A percentile compares a stretch with the other conserved stretches of the same genome.
phyloP scores from a whole-genome alignment of 2,329 filamentous ascomycete species.

The Samsoniella hepiali region DNA sequence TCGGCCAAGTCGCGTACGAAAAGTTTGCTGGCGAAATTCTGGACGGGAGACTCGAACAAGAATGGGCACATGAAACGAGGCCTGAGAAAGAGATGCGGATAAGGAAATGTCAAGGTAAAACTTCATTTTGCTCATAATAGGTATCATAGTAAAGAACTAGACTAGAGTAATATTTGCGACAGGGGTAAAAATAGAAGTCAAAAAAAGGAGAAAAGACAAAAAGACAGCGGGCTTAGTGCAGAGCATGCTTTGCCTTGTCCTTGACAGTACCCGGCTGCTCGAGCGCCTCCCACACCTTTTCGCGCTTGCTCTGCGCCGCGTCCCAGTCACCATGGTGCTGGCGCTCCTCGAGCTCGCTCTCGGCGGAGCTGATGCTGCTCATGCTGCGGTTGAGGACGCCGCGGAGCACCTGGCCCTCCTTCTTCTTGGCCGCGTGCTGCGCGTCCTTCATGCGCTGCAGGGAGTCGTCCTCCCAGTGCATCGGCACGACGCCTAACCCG shows the following conservation, averaged over 20 bases:
- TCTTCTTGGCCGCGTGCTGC: constrained; percentile 72
- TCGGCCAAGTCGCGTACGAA: too few relatives aligned
- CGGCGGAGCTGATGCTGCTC: constrained; percentile 50
- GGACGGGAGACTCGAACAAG: too few relatives aligned
- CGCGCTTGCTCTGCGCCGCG: constrained; percentile 46
- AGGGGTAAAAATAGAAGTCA: neutral
- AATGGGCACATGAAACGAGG: too few relatives aligned
- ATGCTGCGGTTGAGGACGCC: constrained; percentile 57
- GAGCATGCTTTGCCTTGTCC: constrained; percentile 25
- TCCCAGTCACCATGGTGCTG: constrained; percentile 43
- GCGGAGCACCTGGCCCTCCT: constrained; percentile 47
- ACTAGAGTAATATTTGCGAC: neutral
- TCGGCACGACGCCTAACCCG: constrained; percentile 67
- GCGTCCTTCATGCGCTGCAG: constrained; percentile 72
- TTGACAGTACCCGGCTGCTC: constrained; percentile 49
- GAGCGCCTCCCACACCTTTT: constrained; percentile 48
- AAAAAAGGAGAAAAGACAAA: neutral
- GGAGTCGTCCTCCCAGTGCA: constrained; percentile 75
- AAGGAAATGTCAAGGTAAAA: neutral
- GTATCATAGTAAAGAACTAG: constrained; percentile 10
- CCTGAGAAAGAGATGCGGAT: too few relatives aligned
- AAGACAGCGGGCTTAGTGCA: neutral
- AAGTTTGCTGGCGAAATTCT: too few relatives aligned
- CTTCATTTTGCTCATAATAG: constrained; percentile 8
- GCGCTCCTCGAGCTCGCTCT: constrained; percentile 49